Evolutionary conservation across 164 flowering plant genomes (phyloP), one percentile per base, ranked within the genome.

Genomic region (Macadamia tetraphylla): DNA sequence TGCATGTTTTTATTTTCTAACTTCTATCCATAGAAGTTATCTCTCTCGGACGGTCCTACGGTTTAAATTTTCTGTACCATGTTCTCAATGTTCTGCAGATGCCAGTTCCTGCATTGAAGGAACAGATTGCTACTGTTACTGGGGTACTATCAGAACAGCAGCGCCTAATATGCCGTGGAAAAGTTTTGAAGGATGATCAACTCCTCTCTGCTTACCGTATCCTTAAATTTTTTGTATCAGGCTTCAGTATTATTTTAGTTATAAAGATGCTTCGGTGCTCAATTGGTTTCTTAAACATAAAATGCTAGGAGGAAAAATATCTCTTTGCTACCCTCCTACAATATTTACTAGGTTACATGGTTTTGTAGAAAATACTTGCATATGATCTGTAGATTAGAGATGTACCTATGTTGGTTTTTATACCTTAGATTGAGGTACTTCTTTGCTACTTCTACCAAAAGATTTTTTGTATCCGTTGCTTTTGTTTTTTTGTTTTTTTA

Each of bases 201-300:
- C 97, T 90, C 17, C 92, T 94, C 3, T 92, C 97, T 66, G 96
- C 98, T 68, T 94, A 94, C 64, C 96, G 98, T 92, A 92, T 87
- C 93, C 90, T 76, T 17, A 46, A 8, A 29, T 44, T 60, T 58
- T 14, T 3, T 23, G 40, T 18, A 44, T 40, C 44, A 8, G 9
- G 9, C 13, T 46, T 8, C 7, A 9, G 51, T 46, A 46, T 8
- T 46, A 11, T 17, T 55, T 15, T 1, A 18, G 15, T 64, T 65
- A 2, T 15, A 46, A 48, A 57, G 64, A 48, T 65, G 49, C 52
- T 48, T 29, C 12, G 43, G 8, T 40, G 18, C 14, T 23, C 29
- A 8, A 11, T 46, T 46, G 3, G 9, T 46, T 46, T 9, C 9
- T 46, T 9, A 46, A 3, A 46, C 9, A 46, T 46, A 46, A 35